Conservation (phyloP, 2,329 filamentous ascomycete genomes). For the Penicillium palitans region DNA sequence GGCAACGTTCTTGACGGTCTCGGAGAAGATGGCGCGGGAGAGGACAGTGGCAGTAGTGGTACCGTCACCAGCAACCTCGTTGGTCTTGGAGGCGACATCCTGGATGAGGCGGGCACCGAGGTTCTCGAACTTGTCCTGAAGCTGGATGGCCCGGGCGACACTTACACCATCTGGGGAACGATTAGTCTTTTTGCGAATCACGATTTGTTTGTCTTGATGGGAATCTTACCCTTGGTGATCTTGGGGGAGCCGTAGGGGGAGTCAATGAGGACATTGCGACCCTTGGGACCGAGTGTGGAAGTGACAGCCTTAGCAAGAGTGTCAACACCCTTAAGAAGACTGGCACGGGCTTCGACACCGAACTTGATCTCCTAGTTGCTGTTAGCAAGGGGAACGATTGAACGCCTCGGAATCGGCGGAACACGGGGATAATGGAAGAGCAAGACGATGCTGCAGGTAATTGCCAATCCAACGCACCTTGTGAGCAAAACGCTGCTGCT, state of each 20-base stretch:
- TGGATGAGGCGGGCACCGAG: slow-evolving; percentile 94
- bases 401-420: slow-evolving; percentile 25
- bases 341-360: slow-evolving; percentile 86
- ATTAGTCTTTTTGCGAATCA: slow-evolving; percentile 17
- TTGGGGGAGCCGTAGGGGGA: slow-evolving; percentile 98
- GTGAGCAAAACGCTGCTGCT: slow-evolving; percentile 95
- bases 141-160: slow-evolving; percentile 81
- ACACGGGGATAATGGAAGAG: slow-evolving; percentile 6
- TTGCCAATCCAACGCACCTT: slow-evolving; percentile 64
- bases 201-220: neutral
- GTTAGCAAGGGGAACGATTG: slow-evolving; percentile 32
- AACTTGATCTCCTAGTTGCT: slow-evolving; percentile 86
- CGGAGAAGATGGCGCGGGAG: slow-evolving; percentile 96
- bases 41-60: slow-evolving; percentile 98
- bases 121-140: slow-evolving; percentile 99
- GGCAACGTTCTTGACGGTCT: slow-evolving; percentile 99
- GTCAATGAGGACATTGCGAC: slow-evolving; percentile 97
- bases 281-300: slow-evolving; percentile 95
- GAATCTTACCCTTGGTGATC: slow-evolving; percentile 88
- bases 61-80: slow-evolving; percentile 97
- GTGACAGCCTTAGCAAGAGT: slow-evolving; percentile 95
- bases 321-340: slow-evolving; percentile 90
- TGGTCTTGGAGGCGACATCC: slow-evolving; percentile 98
- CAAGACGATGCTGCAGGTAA: neutral
- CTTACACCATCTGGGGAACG: slow-evolving; percentile 72